Conservation (phyloP, 1,139 yeast species). For the Diutina pseudorugosa region DNA sequence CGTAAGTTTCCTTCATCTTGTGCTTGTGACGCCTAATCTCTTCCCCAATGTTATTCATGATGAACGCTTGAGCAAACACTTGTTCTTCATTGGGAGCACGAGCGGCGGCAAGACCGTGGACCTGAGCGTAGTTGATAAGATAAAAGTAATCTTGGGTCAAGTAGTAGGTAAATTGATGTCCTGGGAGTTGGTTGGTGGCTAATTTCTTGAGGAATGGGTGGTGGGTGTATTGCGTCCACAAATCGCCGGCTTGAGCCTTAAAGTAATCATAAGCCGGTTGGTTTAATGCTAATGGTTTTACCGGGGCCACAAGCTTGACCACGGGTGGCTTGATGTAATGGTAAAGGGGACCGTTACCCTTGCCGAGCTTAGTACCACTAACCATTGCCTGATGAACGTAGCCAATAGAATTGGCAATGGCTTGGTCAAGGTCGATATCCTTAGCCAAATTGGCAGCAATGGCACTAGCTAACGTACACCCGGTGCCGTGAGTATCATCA, state of each 20-base stretch:
- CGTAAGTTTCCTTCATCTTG: conserved; percentile 34
- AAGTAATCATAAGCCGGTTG: conserved; percentile 29
- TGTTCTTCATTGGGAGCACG: conserved; percentile 45
- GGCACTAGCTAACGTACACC: conserved; percentile 78
- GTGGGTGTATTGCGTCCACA: conserved; percentile 47
- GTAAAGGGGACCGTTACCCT: conserved; percentile 65
- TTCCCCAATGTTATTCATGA: conserved; percentile 37
- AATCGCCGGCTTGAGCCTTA: conserved; percentile 37
- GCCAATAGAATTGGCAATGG: conserved; percentile 47
- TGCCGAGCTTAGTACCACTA: conserved; percentile 29
- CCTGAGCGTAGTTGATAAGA: conserved; percentile 54
- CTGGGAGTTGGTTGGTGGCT: conserved; percentile 40
- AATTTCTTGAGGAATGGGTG: conserved; percentile 51
- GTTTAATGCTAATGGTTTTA: conserved; percentile 9
- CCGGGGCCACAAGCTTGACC: neutral
- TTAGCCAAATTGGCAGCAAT: conserved; percentile 66
- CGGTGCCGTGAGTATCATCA: conserved; percentile 74
- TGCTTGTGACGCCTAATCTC: conserved; percentile 48
- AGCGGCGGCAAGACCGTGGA: conserved; percentile 55
- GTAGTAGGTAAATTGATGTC: conserved; percentile 41
- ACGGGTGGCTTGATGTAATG: conserved; percentile 23
- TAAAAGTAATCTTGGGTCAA: conserved; percentile 66
- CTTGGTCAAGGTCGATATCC: conserved; percentile 27
- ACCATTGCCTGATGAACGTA: conserved; percentile 59
- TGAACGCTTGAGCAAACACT: conserved; percentile 38